Evolutionary conservation across 2,329 filamentous ascomycete species (phyloP).

Genomic region (Mariannaea elegans): DNA sequence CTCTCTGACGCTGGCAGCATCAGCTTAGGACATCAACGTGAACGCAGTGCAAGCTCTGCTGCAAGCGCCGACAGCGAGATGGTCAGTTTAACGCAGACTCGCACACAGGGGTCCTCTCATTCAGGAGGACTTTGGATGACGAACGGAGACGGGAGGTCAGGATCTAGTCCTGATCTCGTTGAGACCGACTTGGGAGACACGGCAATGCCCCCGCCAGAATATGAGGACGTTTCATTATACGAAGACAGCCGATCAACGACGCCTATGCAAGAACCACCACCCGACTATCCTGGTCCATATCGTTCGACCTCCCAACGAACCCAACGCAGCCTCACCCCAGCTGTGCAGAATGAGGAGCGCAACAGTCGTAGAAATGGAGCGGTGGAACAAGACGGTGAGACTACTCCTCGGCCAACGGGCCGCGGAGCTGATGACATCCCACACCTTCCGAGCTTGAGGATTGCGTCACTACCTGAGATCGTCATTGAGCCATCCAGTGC

Average conservation of each 20-base stretch:
- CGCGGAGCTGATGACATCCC: conserved; percentile 53
- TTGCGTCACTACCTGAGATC: conserved; percentile 63
- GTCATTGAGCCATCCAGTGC: conserved; percentile 63
- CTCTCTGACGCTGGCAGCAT: conserved; percentile 78
- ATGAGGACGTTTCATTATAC: conserved; percentile 59
- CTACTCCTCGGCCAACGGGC: conserved; percentile 6
- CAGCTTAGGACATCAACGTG: conserved; percentile 47
- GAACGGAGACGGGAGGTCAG: conserved; percentile 49
- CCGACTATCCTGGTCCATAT: conserved; percentile 57
- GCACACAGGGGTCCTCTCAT: conserved; percentile 54
- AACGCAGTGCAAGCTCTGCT: conserved; percentile 58
- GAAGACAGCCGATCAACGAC: conserved; percentile 52
- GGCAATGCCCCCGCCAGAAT: conserved; percentile 63
- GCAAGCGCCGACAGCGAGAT: conserved; percentile 62
- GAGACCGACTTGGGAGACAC: conserved; percentile 60
- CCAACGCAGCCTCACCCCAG: conserved; percentile 10
- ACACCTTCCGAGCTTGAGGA: conserved; percentile 62
- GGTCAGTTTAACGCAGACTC: conserved; percentile 48
- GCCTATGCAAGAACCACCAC: conserved; percentile 59
- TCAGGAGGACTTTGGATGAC: conserved; percentile 50
- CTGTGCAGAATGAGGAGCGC: conserved; percentile 29
- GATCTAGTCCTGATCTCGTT: conserved; percentile 61
- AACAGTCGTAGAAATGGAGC: conserved; percentile 26
- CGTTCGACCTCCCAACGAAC: conserved; percentile 39
- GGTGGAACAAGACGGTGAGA: conserved; percentile 17